Conservation (phyloP, 73 alveolate species). For the Tetrahymena malaccensis region DNA sequence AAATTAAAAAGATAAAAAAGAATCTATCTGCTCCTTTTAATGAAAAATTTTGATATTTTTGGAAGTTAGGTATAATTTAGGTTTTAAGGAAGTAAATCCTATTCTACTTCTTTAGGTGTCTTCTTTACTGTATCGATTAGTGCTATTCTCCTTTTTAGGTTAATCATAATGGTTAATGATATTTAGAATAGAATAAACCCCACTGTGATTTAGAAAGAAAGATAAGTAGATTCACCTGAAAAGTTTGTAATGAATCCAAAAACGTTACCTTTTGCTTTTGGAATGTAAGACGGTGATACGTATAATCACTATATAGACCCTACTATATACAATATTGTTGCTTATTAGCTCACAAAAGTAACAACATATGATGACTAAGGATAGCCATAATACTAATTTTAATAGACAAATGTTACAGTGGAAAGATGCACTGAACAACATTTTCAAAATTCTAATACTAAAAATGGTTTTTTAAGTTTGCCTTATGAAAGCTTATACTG, state of each 20-base stretch:
- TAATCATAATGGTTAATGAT: not conserved
- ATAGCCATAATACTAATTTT: not conserved
- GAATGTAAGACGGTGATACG: not conserved
- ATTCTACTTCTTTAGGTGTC: not conserved
- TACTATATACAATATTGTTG: not conserved
- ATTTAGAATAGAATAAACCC: not conserved
- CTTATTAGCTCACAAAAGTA: not conserved
- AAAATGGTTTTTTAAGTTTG: not conserved
- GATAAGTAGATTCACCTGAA: not conserved
- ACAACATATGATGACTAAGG: not conserved
- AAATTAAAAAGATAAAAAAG: not conserved
- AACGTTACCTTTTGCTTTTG: not conserved
- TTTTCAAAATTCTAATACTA: not conserved
- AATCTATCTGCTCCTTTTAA: not conserved
- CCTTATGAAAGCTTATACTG: not conserved
- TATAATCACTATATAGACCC: not conserved
- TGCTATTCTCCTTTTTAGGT: not conserved
- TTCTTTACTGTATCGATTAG: not conserved
- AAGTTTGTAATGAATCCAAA: not conserved
- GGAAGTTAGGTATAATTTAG: not conserved
- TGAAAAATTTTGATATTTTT: not conserved
- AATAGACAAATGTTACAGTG: not conserved
- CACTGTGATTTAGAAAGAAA: not conserved
- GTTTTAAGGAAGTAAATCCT: not conserved
- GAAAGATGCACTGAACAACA: not conserved